Conservation (phyloP, 176 grass and related monocot species). For the Tillandsia fasciculata region DNA sequence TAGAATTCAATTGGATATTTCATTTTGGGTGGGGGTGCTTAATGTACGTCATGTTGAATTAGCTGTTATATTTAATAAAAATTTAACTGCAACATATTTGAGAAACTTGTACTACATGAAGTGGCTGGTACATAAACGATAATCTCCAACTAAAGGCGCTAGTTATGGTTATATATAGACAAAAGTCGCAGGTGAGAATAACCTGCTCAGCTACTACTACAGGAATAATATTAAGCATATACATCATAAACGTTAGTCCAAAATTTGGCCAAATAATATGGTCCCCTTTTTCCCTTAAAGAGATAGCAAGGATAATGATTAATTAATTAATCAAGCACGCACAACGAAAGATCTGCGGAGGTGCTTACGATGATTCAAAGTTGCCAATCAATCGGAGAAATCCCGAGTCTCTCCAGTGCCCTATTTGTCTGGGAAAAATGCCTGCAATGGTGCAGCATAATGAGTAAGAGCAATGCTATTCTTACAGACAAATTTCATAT, state of each 20-base stretch:
- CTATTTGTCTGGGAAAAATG: slow-evolving; percentile 89
- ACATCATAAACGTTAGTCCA: not conserved
- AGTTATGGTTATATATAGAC: not conserved
- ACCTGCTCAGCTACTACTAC: not conserved
- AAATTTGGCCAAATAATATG: slow-evolving; percentile 23
- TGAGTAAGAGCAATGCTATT: too few species aligned
- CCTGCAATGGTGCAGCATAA: slow-evolving; percentile 16
- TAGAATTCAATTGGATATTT: too few species aligned
- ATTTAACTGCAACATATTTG: too few species aligned
- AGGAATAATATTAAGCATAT: not conserved
- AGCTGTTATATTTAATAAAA: too few species aligned
- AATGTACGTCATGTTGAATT: too few species aligned
- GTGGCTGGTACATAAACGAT: too few species aligned
- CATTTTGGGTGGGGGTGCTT: too few species aligned
- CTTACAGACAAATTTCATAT: too few species aligned
- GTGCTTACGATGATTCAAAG: slow-evolving; percentile 29
- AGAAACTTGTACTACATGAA: too few species aligned
- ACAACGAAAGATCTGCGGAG: not conserved
- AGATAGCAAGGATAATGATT: not conserved
- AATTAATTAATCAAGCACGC: not conserved
- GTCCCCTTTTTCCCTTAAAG: not conserved
- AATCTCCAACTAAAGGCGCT: too few species aligned
- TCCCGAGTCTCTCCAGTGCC: slow-evolving; percentile 51
- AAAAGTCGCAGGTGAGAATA: not conserved
- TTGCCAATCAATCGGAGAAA: slow-evolving; percentile 74